Evolutionary conservation across 495 filamentous ascomycete genomes (phyloP).

Genomic region (Neurospora terricola): DNA sequence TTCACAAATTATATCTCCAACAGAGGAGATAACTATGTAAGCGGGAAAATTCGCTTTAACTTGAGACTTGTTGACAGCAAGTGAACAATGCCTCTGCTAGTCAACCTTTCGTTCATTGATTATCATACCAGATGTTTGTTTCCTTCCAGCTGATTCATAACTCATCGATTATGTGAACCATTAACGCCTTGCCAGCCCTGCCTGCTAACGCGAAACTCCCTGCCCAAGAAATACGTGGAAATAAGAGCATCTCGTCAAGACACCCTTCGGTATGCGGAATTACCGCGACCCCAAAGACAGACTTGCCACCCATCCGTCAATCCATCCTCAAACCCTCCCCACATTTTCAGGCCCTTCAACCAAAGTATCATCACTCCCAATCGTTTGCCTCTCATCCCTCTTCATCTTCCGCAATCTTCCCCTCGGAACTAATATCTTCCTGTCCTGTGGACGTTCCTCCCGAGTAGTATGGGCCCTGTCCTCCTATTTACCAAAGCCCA

Average conservation of each 20-base stretch:
- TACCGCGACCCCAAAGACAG: background rate
- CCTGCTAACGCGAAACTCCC: background rate
- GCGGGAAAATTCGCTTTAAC: background rate
- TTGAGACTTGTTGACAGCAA: background rate
- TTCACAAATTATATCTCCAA: background rate
- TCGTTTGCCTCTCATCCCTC: background rate
- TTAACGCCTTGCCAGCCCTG: background rate
- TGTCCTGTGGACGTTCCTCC: background rate
- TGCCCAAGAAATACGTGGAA: background rate
- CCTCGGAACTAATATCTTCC: background rate
- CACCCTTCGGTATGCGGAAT: background rate
- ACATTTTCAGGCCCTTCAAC: background rate
- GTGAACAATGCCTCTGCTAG: background rate
- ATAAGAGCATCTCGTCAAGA: background rate
- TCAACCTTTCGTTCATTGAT: background rate
- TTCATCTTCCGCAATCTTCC: background rate
- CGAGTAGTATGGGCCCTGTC: background rate
- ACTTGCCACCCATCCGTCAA: background rate
- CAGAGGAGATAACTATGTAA: background rate
- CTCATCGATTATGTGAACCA: background rate
- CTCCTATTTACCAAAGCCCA: constrained; percentile 27
- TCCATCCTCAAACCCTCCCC: background rate
- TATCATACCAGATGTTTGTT: background rate
- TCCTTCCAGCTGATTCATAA: background rate
- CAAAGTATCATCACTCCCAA: background rate